Percentiles rank a stretch among this genome's conserved stretches.
phyloP scores from a whole-genome alignment of 257 asterid genomes.

The Jasminum sambac region DNA sequence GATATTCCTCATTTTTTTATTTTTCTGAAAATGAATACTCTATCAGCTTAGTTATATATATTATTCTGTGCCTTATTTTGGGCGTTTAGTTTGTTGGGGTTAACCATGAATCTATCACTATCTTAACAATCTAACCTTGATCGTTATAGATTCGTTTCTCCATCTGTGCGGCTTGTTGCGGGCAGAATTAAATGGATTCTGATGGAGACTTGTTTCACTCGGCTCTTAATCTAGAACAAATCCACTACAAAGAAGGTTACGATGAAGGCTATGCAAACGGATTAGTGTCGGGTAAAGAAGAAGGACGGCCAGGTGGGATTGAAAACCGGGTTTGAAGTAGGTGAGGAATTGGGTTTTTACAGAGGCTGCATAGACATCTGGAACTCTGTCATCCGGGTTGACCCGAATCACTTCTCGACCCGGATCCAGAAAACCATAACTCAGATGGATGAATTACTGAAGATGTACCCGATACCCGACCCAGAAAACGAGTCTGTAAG shows the following conservation, averaged over 20 bases:
- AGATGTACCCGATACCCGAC: slow-evolving; percentile 45
- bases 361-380: slow-evolving; percentile 62
- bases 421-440: slow-evolving; percentile 43
- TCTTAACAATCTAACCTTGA: too few species aligned
- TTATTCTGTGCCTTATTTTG: too few species aligned
- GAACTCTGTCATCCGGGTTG: slow-evolving; percentile 50
- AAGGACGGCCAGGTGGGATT: slow-evolving; percentile 63
- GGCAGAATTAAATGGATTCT: slow-evolving; percentile 31
- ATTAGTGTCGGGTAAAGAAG: slow-evolving; percentile 50
- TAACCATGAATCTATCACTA: too few species aligned
- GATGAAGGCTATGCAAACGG: slow-evolving; percentile 65
- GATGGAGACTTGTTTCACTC: slow-evolving; percentile 57
- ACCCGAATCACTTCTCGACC: slow-evolving; percentile 40
- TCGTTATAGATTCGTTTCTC: neutral
- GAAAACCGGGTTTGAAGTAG: slow-evolving; percentile 60
- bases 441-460: slow-evolving; percentile 59
- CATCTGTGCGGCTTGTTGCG: neutral
- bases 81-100: too few species aligned
- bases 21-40: too few species aligned
- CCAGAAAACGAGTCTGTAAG: slow-evolving; percentile 38
- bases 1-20: too few species aligned
- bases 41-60: too few species aligned
- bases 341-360: slow-evolving; percentile 70
- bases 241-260: slow-evolving; percentile 58
- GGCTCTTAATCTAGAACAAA: slow-evolving; percentile 50